phyloP scores from a whole-genome alignment of 306 rosid genomes.

The Cicer cuneatum region DNA sequence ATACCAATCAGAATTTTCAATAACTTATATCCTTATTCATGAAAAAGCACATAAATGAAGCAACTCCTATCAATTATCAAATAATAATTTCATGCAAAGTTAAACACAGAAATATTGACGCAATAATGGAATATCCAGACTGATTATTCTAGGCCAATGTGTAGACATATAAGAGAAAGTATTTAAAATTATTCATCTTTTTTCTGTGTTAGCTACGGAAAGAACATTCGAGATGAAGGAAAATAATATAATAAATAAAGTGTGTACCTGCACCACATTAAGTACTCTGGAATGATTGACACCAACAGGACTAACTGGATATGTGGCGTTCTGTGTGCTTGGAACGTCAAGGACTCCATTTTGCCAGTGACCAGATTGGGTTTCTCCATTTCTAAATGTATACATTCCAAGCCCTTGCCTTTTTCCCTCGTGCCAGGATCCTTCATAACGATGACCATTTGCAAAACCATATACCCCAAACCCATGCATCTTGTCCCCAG shows the following conservation, averaged over 20 bases:
- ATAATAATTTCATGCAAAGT: slow-evolving; percentile 14
- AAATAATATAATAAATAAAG: slow-evolving; percentile 19
- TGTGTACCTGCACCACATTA: slow-evolving; percentile 84
- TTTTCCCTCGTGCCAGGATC: slow-evolving; percentile 97
- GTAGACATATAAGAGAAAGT: slow-evolving; percentile 5
- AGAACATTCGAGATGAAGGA: not conserved
- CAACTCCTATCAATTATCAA: not conserved
- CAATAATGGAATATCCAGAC: slow-evolving; percentile 27
- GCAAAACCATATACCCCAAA: slow-evolving; percentile 93
- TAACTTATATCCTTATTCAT: not conserved
- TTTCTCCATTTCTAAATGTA: slow-evolving; percentile 94
- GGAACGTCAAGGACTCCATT: slow-evolving; percentile 87
- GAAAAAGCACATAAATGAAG: slow-evolving; percentile 13
- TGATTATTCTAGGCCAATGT: not conserved
- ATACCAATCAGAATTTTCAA: not conserved
- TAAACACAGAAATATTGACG: not conserved
- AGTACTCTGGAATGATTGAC: slow-evolving; percentile 93
- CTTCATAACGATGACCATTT: slow-evolving; percentile 91
- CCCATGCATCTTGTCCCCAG: slow-evolving; percentile 97
- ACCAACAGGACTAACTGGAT: slow-evolving; percentile 82
- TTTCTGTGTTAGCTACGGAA: not conserved
- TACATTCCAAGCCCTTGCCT: slow-evolving; percentile 99
- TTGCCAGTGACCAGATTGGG: slow-evolving; percentile 98
- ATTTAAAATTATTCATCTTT: not conserved
- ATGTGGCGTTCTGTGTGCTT: slow-evolving; percentile 75